A percentile compares a stretch with the other conserved stretches of the same genome.
Conservation (phyloP, 495 filamentous ascomycete species). For the Lindgomyces ingoldianus region DNA sequence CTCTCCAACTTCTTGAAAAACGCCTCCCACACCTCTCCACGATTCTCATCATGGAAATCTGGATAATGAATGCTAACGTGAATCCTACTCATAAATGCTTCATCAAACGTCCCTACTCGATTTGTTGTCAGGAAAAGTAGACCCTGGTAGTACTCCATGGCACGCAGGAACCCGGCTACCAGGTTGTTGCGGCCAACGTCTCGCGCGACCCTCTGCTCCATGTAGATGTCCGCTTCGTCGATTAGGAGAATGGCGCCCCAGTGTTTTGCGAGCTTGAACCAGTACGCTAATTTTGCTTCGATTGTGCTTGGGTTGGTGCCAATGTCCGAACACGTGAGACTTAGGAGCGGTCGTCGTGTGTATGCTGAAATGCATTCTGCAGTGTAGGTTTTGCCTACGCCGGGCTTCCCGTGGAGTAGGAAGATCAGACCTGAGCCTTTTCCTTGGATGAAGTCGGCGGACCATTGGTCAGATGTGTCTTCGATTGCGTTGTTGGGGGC, state of each 20-base stretch:
- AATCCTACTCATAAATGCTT: slow-evolving; percentile 20
- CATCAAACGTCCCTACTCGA: slow-evolving; percentile 47
- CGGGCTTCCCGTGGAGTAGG: slow-evolving; percentile 22
- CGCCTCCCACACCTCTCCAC: slow-evolving; percentile 13
- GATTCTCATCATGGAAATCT: neutral
- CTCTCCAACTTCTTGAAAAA: slow-evolving; percentile 15
- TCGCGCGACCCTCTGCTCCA: slow-evolving; percentile 45
- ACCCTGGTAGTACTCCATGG: slow-evolving; percentile 55
- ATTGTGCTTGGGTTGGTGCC: slow-evolving; percentile 12
- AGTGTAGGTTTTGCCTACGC: slow-evolving; percentile 10
- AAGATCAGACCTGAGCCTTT: slow-evolving; percentile 28
- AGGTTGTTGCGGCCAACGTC: slow-evolving; percentile 54
- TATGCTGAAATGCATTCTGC: slow-evolving; percentile 26
- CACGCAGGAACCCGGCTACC: slow-evolving; percentile 56
- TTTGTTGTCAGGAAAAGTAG: slow-evolving; percentile 51
- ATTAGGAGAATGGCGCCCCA: slow-evolving; percentile 51
- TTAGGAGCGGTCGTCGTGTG: slow-evolving; percentile 13
- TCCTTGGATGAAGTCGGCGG: slow-evolving; percentile 11
- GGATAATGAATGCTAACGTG: slow-evolving; percentile 14
- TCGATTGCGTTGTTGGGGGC: neutral
- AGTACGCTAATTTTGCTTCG: slow-evolving; percentile 13
- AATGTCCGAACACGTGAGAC: slow-evolving; percentile 18
- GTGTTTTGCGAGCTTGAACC: slow-evolving; percentile 18
- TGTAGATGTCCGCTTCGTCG: slow-evolving; percentile 61
- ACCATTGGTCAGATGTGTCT: slow-evolving; percentile 1